Conservation (phyloP, 2,329 filamentous ascomycete genomes). For the Phialophora expanda region DNA sequence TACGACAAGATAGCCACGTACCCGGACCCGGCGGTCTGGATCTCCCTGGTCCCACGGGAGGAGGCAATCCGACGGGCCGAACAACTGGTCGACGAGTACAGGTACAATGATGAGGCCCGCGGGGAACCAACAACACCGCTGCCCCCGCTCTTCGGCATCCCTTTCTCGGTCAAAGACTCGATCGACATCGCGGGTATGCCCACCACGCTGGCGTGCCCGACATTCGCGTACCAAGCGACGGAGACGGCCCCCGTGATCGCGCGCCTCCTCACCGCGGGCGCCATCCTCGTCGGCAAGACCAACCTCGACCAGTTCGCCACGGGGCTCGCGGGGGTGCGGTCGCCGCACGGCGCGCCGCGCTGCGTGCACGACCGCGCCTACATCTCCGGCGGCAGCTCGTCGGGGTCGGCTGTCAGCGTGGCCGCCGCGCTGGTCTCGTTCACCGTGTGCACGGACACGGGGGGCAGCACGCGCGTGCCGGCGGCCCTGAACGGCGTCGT, state of each 20-base stretch:
- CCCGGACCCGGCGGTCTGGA: conserved; percentile 59
- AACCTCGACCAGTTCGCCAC: conserved; percentile 68
- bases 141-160: conserved; percentile 56
- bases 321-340: conserved; percentile 63
- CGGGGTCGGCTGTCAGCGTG: conserved; percentile 53
- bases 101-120: too few species aligned
- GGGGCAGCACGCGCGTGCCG: conserved; percentile 37
- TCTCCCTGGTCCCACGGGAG: conserved; percentile 50
- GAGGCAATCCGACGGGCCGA: conserved; percentile 51
- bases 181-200: conserved; percentile 52
- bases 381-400: conserved; percentile 63
- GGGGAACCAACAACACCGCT: conserved; percentile 45
- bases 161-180: conserved; percentile 57
- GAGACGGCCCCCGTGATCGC: conserved; percentile 55
- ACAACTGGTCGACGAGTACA: conserved; percentile 48
- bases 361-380: conserved; percentile 56
- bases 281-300: conserved; percentile 62
- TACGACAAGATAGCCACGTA: conserved; percentile 57
- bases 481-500: conserved; percentile 40
- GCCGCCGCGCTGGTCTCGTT: conserved; percentile 61
- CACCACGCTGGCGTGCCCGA: conserved; percentile 55
- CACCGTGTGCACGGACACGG: conserved; percentile 52
- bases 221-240: conserved; percentile 54
- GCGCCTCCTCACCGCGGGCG: conserved; percentile 57
- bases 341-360: conserved; percentile 62